Evolutionary conservation across 176 grass and related monocot species (phyloP).

Genomic region (Avena eriantha): DNA sequence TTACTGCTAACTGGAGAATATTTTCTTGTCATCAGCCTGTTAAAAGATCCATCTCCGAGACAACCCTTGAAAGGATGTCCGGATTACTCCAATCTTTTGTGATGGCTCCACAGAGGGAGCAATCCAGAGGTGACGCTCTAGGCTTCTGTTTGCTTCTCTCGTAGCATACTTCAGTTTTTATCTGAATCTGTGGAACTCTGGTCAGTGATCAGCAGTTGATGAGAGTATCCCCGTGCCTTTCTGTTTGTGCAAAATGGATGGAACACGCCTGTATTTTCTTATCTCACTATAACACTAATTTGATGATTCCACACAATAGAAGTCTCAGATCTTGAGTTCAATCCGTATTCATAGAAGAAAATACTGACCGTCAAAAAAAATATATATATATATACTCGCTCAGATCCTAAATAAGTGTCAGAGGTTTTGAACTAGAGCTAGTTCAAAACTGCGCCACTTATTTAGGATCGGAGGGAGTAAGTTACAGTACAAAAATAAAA

Average conservation of each 20-base stretch:
- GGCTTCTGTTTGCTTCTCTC: neutral
- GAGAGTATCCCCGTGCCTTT: neutral
- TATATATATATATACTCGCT: too few relatives aligned
- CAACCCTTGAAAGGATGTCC: conserved; percentile 71
- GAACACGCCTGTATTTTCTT: neutral
- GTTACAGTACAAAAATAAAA: neutral
- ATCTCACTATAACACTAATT: neutral
- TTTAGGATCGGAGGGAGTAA: too few relatives aligned
- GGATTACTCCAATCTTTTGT: conserved; percentile 73
- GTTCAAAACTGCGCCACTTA: too few relatives aligned
- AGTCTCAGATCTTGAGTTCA: neutral
- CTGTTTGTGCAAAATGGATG: conserved; percentile 20
- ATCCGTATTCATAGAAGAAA: neutral
- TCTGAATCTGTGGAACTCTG: neutral
- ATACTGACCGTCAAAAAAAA: too few relatives aligned
- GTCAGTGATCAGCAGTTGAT: neutral
- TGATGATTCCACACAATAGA: neutral
- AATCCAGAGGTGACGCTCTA: conserved; percentile 61
- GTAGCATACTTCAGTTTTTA: neutral
- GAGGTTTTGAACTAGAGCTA: too few relatives aligned
- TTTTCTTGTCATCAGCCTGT: conserved; percentile 54
- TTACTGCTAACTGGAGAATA: conserved; percentile 25
- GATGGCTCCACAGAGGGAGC: conserved; percentile 67
- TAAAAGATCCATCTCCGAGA: conserved; percentile 83
- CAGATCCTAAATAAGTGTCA: too few relatives aligned